Evolutionary conservation across 2,329 filamentous ascomycete genomes (phyloP).

Genomic region (Claviceps lovelessii): DNA sequence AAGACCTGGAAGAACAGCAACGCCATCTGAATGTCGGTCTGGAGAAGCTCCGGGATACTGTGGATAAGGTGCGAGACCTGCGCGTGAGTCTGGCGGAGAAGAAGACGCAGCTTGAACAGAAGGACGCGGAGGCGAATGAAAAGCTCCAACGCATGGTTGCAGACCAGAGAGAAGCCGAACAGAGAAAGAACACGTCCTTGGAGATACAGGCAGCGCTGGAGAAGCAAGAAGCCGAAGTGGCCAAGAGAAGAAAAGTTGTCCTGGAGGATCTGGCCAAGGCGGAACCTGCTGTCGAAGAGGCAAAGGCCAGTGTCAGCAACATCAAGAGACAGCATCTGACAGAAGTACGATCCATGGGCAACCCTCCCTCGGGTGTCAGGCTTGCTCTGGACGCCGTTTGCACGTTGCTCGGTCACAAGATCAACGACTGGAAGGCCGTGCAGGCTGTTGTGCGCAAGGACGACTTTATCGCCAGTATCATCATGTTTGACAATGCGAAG

Average conservation of each 20-base stretch:
- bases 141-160: conserved; percentile 95
- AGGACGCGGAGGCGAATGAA: conserved; percentile 90
- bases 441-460: conserved; percentile 78
- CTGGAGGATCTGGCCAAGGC: conserved; percentile 76
- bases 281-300: conserved; percentile 84
- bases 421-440: conserved; percentile 81
- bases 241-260: conserved; percentile 68
- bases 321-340: conserved; percentile 96
- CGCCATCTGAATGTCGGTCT: conserved; percentile 95
- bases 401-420: conserved; percentile 80
- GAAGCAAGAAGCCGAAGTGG: conserved; percentile 79
- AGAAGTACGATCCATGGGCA: conserved; percentile 93
- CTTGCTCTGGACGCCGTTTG: conserved; percentile 94
- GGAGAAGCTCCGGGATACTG: conserved; percentile 91
- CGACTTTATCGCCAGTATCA: conserved; percentile 95
- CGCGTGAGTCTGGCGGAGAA: conserved; percentile 85
- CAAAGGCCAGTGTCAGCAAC: conserved; percentile 91
- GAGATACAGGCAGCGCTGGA: conserved; percentile 80
- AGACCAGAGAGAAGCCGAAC: conserved; percentile 87
- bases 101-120: conserved; percentile 82
- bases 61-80: conserved; percentile 90
- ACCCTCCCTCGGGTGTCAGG: conserved; percentile 78
- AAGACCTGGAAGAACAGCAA: conserved; percentile 96
- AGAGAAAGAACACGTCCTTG: conserved; percentile 73
- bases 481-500: conserved; percentile 89